Base-by-base conservation (phyloP, 805 yeast genomes). In the Candida bentonensis region DNA sequence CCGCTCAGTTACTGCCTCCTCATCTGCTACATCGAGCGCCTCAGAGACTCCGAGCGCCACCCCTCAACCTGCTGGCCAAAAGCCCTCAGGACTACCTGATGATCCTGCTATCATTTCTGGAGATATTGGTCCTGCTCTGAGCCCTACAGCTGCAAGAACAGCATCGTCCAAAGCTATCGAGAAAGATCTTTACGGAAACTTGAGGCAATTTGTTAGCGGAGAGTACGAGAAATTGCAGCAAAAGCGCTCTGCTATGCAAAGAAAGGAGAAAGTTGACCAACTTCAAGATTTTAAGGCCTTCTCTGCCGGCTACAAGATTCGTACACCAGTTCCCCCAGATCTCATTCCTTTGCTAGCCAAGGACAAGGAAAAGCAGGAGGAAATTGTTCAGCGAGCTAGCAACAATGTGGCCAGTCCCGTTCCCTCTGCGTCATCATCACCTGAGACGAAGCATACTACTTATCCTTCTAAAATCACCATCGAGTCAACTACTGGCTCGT, bases 261-360 rank as follows among this genome's bases (percentile, higher is more conserved):
- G 48, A 51, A 54, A 46, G 30, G 64, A 60, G 42, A 56, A 55
- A 40, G 55, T 50, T 17, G 67, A 59, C 22, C 50, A 63, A 15
- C 45, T 58, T n/a, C 52, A 56, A 34, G 69, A 65, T 9, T 67
- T 85, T 45, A 77, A 75, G 49, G 84, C 82, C 55, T 87, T 88
- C 57, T 76, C 94, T 33, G 85, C 83, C 42, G 82, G 75, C 52
- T 83, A 85, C 62, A 84, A 84, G 61, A 74, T 87, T 39, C 46
- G 51, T 22, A 56, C 63, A 13, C 65, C 67, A n/a, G 63, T 63
- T 4, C 89, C 94, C 4, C 61, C 68, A 17, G 87, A 81, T 53
- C 65, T 79, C 48, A 63, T 80, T 48, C 87, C 92, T 4, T 79
- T 82, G 17, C 63, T 81, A 25, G 65, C 88, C 7, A 79, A 82